Base-by-base conservation (phyloP, 2,329 filamentous ascomycete genomes). In the Calycina marina region DNA sequence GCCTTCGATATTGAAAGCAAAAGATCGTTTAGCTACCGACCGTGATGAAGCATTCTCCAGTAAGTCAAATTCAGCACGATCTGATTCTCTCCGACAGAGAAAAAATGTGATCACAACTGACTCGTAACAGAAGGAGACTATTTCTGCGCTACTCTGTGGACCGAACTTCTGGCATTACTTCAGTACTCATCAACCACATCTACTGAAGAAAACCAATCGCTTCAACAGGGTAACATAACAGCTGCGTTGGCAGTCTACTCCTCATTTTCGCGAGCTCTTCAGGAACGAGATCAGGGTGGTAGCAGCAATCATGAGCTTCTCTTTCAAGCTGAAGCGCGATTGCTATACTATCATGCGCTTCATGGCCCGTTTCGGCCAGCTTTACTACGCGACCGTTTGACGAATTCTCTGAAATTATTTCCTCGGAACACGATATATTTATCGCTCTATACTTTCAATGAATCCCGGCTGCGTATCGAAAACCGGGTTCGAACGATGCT, bases 381-480 rank as follows among this genome's bases (percentile, higher is more conserved):
- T 0, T 63, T 74, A 12, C 53, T 92, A 18, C 74, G 79, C 26
- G 56, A 65, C 5, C 59, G 75, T 9, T 57, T 93, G 1, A 56
- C 60, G 4, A 56, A 61, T 2, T 79, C 77, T 39, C 60, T 90
- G 14, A 45, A 47, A 0, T 50, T 58, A 5, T 93, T 85, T 50
- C 83, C 85, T 0, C 61, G 63, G 30, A 94, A 93, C 56, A 80
- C 73, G 2, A 63, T 83, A 4, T 77, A 94, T 39, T 63, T 92
- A 1, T 62, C 68, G 1, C 57, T 90, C 0, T 78, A 78, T 41
- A 67, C 74, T n/a, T 80, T 76, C 62, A 75, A 81, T 40, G 77
- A 88, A 49, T 63, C 72, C 2, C 70, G 76, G 5, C 70, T 83
- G 26, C 69, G 76, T 14, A 66, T 90, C 33, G 70, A 84, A 39